Evolutionary conservation across 2,329 filamentous ascomycete species (phyloP).

Genomic region (Penicillium sp.): DNA sequence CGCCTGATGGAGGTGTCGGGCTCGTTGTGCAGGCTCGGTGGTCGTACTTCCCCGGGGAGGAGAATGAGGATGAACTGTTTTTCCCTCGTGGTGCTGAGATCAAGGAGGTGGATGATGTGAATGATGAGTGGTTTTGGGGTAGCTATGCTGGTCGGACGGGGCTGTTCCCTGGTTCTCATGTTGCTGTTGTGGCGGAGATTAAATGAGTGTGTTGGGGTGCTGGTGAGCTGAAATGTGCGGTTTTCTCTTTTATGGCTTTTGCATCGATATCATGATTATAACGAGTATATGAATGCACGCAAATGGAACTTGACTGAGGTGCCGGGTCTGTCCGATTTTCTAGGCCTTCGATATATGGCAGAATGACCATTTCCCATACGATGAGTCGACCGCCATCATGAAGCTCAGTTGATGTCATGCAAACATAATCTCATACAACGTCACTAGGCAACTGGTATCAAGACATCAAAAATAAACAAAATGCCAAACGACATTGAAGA

Average conservation of each 20-base stretch:
- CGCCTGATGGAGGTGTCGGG: constrained; percentile 75
- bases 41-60: constrained; percentile 71
- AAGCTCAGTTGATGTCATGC: neutral
- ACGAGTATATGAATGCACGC: constrained; percentile 16
- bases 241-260: neutral
- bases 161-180: constrained; percentile 79
- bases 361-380: too few relatives aligned
- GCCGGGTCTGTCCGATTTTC: neutral
- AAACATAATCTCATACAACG: constrained; percentile 1
- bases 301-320: neutral
- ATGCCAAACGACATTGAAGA: neutral
- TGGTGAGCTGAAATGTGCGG: neutral
- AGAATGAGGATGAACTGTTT: constrained; percentile 68
- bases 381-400: too few relatives aligned
- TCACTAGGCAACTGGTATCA: constrained; percentile 1
- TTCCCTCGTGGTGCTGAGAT: constrained; percentile 86
- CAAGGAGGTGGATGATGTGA: constrained; percentile 80
- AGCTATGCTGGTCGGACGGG: constrained; percentile 79
- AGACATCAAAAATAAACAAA: neutral
- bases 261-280: constrained; percentile 19
- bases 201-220: constrained; percentile 13
- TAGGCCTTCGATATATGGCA: too few relatives aligned
- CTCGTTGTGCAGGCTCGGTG: constrained; percentile 66
- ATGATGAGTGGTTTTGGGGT: constrained; percentile 88
- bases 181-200: constrained; percentile 53